Conservation (phyloP, 768 basidiomycete genomes). For the Guyanaporus albipodus region DNA sequence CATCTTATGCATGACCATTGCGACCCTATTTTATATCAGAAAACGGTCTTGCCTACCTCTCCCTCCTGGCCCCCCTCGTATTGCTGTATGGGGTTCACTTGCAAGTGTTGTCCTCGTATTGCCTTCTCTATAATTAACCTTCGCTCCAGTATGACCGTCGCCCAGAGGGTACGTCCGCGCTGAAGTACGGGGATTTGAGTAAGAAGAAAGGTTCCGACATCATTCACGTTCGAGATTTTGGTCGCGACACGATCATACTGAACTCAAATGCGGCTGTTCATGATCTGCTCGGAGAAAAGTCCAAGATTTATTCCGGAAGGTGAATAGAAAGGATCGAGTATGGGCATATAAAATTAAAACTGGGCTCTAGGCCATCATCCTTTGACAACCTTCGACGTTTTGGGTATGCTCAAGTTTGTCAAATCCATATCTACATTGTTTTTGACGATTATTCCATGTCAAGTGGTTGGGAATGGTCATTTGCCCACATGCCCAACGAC, state of each 20-base stretch:
- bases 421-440: neutral
- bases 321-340: neutral
- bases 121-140: neutral
- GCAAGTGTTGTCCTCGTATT: neutral
- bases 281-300: constrained; percentile 4
- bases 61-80: constrained; percentile 6
- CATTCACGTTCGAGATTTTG: constrained; percentile 2
- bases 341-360: neutral
- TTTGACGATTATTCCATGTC: neutral
- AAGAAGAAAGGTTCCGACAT: constrained; percentile 3
- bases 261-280: constrained; percentile 1
- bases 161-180: constrained; percentile 16
- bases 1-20: neutral
- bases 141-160: constrained; percentile 1
- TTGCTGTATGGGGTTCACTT: constrained; percentile 2
- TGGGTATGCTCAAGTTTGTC: no score
- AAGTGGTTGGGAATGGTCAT: constrained; percentile 8
- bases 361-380: neutral
- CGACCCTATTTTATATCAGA: neutral
- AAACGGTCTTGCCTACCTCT: neutral
- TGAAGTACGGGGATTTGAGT: constrained; percentile 3
- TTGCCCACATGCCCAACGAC: constrained; percentile 6
- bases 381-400: constrained; percentile 4
- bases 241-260: constrained; percentile 2
- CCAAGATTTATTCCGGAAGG: constrained; percentile 7